phyloP scores from a whole-genome alignment of 23 red algal species.

The Chondrus crispus region DNA sequence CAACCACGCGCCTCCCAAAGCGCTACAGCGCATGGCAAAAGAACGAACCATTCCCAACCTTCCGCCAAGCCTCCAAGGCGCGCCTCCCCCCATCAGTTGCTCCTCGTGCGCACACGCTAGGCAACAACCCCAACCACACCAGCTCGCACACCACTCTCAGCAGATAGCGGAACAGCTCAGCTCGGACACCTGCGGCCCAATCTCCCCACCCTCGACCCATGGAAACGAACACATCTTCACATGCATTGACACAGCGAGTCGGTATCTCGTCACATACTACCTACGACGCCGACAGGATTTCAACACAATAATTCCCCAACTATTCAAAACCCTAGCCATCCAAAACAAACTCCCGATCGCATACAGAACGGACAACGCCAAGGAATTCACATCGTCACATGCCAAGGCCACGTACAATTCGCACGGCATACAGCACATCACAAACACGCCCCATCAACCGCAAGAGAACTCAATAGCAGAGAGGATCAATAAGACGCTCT shows the following conservation, averaged over 20 bases:
- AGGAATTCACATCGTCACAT: not conserved
- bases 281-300: not conserved
- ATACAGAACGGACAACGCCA: not conserved
- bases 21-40: not conserved
- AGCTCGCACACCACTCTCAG: too few species aligned
- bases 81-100: too few species aligned
- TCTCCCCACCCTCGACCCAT: not conserved
- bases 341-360: not conserved
- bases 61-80: too few species aligned
- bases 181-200: not conserved
- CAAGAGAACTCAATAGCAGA: not conserved
- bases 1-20: not conserved
- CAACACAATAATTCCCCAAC: not conserved
- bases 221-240: not conserved
- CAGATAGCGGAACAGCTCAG: too few species aligned
- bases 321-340: not conserved
- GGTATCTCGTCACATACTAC: not conserved
- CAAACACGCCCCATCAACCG: not conserved
- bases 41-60: not conserved
- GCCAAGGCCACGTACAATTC: not conserved
- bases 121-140: too few species aligned
- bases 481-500: not conserved
- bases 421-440: not conserved
- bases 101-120: too few species aligned
- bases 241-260: not conserved